Base-by-base conservation (phyloP, 2,329 filamentous ascomycete genomes). In the Colletotrichum destructivum region DNA sequence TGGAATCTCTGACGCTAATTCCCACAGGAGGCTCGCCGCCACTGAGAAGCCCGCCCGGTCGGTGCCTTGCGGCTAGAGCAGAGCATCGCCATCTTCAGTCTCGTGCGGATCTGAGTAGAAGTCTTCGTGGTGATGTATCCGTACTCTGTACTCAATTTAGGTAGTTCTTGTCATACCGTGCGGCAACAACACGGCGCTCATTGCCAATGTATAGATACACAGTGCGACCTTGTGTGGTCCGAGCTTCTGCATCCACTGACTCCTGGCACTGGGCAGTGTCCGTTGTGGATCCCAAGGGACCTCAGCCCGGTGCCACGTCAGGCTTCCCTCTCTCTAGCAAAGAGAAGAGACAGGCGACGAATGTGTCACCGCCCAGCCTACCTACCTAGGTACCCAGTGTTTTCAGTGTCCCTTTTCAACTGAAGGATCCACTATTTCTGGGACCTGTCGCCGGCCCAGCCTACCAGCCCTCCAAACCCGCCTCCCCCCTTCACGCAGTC, bases 231-330 rank as follows among this genome's bases (percentile, higher is more conserved):
- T 23, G 6, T 44, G 4, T 61, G 49, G 68, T 40, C 68, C 63
- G 49, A 68, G 64, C 68, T 71, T 71, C 49, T 16, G 51, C 26
- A 31, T 23, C 18, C 18, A 26, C 51, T 55, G 51, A 38, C 35
- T 38, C 31, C 31, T 8, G 31, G 31, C 31, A 35, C 31, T 35
- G 31, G 31, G 40, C 68, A 71, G 63, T 71, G 63, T 11, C 62
- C 67, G 63, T n/a, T 62, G 64, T 71, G 68, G 68, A 57, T 52
- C 64, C 52, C 35, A 47, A 71, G 68, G 60, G 68, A 73, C 64
- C 62, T 73, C 68, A 73, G 68, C 71, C 71, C 55, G 51, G 61
- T 70, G 71, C 71, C 71, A 73, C 71, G 71, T 73, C 71, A 72
- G 63, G 71, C 59, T 70, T 49, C 31, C 31, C 4, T 18, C 18